Percentiles rank a stretch among this genome's conserved stretches.
phyloP scores from a whole-genome alignment of 805 yeast genomes.

The Candida lessepsii region DNA sequence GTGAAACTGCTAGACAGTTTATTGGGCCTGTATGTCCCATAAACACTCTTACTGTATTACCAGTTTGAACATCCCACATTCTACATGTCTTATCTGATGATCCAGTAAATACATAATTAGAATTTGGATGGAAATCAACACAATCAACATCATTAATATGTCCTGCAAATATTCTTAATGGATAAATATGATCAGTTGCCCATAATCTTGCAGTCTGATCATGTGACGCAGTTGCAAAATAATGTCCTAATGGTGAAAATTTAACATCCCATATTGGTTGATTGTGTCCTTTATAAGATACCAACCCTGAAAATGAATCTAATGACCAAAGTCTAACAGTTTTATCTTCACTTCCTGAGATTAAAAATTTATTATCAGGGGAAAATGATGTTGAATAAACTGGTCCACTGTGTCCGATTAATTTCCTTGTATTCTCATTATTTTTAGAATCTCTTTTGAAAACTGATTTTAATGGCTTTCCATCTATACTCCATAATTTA shows the following conservation, averaged over 20 bases:
- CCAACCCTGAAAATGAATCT: constrained; percentile 86
- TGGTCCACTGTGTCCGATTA: constrained; percentile 93
- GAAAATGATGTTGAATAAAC: constrained; percentile 88
- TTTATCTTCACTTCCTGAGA: constrained; percentile 87
- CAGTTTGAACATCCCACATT: constrained; percentile 95
- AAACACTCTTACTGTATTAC: constrained; percentile 86
- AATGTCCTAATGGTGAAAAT: constrained; percentile 93
- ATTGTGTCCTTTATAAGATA: constrained; percentile 93
- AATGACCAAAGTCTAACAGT: constrained; percentile 92
- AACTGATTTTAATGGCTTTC: constrained; percentile 71
- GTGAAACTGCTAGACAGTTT: constrained; percentile 82
- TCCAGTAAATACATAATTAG: constrained; percentile 92
- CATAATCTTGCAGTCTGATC: constrained; percentile 97
- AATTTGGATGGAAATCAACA: constrained; percentile 94
- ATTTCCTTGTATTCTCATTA: constrained; percentile 47
- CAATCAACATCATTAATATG: constrained; percentile 95
- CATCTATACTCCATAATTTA: constrained; percentile 91
- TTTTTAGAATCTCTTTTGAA: constrained; percentile 54
- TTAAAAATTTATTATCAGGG: constrained; percentile 80
- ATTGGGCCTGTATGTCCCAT: constrained; percentile 92
- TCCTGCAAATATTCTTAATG: constrained; percentile 94
- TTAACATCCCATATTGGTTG: constrained; percentile 98
- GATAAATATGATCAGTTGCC: constrained; percentile 98
- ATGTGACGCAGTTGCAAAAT: constrained; percentile 96
- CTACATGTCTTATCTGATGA: constrained; percentile 93